Evolutionary conservation across 306 rosid genomes (phyloP).

Genomic region (Vachellia pachyceras): DNA sequence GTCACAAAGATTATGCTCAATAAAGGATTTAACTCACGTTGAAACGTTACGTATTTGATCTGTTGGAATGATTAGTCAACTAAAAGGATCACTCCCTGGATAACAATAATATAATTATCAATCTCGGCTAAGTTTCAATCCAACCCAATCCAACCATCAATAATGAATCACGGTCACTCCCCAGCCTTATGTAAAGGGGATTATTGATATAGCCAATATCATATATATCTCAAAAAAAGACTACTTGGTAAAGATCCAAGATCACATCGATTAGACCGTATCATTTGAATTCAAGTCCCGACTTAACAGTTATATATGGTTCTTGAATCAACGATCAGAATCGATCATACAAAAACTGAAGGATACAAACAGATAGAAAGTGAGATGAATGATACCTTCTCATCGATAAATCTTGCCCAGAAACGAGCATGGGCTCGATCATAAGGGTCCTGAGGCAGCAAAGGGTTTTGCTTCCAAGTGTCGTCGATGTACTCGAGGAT

Average conservation of each 20-base stretch:
- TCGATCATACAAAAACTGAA: not conserved
- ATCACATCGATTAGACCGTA: not conserved
- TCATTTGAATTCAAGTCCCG: not conserved
- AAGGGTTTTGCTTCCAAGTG: slow-evolving; percentile 63
- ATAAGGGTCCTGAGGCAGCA: too few relatives aligned
- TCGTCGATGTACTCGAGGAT: slow-evolving; percentile 65
- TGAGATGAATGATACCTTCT: slow-evolving; percentile 45
- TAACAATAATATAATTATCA: not conserved
- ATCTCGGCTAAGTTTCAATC: not conserved
- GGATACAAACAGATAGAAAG: not conserved
- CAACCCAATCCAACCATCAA: not conserved
- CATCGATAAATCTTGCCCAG: slow-evolving; percentile 56
- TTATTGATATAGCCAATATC: not conserved
- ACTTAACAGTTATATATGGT: not conserved
- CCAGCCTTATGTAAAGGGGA: not conserved
- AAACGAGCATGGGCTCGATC: slow-evolving; percentile 58
- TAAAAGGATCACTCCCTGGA: not conserved
- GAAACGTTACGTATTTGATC: not conserved
- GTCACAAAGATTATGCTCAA: not conserved
- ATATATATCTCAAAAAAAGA: too few relatives aligned
- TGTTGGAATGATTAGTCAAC: not conserved
- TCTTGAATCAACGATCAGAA: not conserved
- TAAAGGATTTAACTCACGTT: not conserved
- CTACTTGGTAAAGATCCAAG: not conserved
- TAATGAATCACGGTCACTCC: not conserved